Evolutionary conservation across 495 filamentous ascomycete species (phyloP), one percentile per base, ranked within the genome.

Genomic region (Rusavskia elegans): DNA sequence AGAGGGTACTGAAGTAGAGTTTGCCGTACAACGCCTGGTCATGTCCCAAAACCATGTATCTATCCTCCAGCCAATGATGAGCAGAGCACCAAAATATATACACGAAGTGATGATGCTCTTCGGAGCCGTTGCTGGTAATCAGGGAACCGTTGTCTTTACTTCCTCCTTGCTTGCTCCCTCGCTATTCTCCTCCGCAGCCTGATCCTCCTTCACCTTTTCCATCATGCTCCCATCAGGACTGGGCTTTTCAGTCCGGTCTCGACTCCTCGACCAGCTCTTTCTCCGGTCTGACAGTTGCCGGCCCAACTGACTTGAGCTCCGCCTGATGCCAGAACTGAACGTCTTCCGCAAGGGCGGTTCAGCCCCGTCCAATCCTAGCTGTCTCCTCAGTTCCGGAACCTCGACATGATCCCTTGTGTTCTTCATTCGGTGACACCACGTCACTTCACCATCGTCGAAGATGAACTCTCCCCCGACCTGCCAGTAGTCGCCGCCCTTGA

Each of bases 401-500:
- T 87, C 85, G 1, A 75, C 73, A 59, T 95, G 89, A 59, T 88
- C 85, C 39, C 87, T 63, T 25, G 85, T 89, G 50, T 76, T 84
- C 58, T 68, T 68, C 87, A 95, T 95, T 3, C 88, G 74, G 65
- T 89, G 84, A 59, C 83, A 89, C 87, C 88, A 94, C 2, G 75
- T 77, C 1, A 85, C 75, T 42, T 66, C 62, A 61, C 80, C 82
- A 40, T 76, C 74, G 9, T 87, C 84, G 57, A 88, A 89, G 40
- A 94, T 53, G 58, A 93, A 89, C 65, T 95, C 89, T 0, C 87
- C 89, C 2, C 89, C 89, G 20, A 86, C 79, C 66, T 90, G 83
- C 49, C 73, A 69, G 46, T 70, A 66, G 58, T 85, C 79, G 0
- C 88, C 87, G 3, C 76, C 80, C 55, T 82, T 81, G n/a, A 77